Conservation (phyloP, 2,329 filamentous ascomycete species). For the Trichophyton mentagrophytes region DNA sequence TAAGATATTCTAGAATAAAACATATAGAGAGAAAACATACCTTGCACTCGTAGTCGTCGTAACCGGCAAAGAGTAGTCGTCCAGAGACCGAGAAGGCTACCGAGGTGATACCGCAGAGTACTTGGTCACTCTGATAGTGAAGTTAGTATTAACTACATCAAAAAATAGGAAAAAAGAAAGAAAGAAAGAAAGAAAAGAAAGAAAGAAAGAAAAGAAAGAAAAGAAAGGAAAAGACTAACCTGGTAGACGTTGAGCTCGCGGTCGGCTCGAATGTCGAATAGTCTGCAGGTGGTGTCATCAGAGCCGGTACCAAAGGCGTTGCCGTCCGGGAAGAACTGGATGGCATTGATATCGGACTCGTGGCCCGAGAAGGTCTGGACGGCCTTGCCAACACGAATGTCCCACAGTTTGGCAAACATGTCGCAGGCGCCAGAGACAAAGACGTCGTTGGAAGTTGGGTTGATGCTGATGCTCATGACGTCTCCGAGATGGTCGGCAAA, state of each 20-base stretch:
- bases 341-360: slow-evolving; percentile 98
- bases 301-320: slow-evolving; percentile 97
- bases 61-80: slow-evolving; percentile 86
- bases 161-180: too few species aligned
- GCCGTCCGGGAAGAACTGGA: slow-evolving; percentile 98
- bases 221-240: slow-evolving; percentile 30
- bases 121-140: slow-evolving; percentile 68
- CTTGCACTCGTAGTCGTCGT: slow-evolving; percentile 99
- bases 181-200: too few species aligned
- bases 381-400: slow-evolving; percentile 94
- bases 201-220: too few species aligned
- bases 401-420: slow-evolving; percentile 96
- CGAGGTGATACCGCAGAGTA: slow-evolving; percentile 94
- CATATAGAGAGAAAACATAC: slow-evolving; percentile 39
- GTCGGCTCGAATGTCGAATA: slow-evolving; percentile 96
- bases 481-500: slow-evolving; percentile 97
- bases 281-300: slow-evolving; percentile 89
- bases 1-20: too few species aligned
- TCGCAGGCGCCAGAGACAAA: slow-evolving; percentile 99
- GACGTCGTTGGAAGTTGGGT: slow-evolving; percentile 97
- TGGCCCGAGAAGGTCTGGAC: slow-evolving; percentile 97
- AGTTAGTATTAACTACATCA: slow-evolving; percentile 4
- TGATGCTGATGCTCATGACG: slow-evolving; percentile 99
- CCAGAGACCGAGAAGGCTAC: slow-evolving; percentile 97
- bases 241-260: slow-evolving; percentile 60